These are phyloP conservation scores for Leishmania tarentolae DNA, from an alignment of 208 protist genomes.

Conservation along the genomic window DNA sequence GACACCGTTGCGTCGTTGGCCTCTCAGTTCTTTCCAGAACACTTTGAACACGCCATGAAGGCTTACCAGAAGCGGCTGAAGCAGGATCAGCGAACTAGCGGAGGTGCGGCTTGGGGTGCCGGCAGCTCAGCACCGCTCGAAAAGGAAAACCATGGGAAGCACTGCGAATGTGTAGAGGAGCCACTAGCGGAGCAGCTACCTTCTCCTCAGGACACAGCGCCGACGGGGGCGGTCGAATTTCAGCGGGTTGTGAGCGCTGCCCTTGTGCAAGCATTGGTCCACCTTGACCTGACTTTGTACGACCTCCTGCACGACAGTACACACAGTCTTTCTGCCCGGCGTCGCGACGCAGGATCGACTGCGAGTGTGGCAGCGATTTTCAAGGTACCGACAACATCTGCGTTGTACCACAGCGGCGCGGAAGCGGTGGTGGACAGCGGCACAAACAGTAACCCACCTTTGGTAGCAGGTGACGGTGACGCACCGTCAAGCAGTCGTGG, in stretches of 20 bases:
- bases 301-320: slow-evolving; percentile 27
- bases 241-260: slow-evolving; percentile 59
- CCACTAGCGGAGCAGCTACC: background rate
- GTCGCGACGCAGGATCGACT: slow-evolving; percentile 49
- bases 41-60: slow-evolving; percentile 50
- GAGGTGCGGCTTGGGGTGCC: background rate
- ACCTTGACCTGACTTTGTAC: slow-evolving; percentile 69
- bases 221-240: background rate
- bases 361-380: slow-evolving; percentile 54
- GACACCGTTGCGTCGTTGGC: slow-evolving; percentile 48
- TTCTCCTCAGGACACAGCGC: too few species aligned
- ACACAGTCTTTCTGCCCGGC: slow-evolving; percentile 1
- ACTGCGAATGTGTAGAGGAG: background rate
- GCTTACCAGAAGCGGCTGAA: slow-evolving; percentile 18
- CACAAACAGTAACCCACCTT: background rate
- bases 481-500: background rate
- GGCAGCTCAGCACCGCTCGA: background rate
- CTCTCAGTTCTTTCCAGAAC: slow-evolving; percentile 57
- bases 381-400: background rate
- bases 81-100: background rate
- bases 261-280: slow-evolving; percentile 70
- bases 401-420: background rate
- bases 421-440: background rate
- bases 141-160: too few species aligned
- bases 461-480: too few species aligned